Base-by-base conservation (phyloP, 1,139 yeast species). In the Kluyveromyces marxianus region DNA sequence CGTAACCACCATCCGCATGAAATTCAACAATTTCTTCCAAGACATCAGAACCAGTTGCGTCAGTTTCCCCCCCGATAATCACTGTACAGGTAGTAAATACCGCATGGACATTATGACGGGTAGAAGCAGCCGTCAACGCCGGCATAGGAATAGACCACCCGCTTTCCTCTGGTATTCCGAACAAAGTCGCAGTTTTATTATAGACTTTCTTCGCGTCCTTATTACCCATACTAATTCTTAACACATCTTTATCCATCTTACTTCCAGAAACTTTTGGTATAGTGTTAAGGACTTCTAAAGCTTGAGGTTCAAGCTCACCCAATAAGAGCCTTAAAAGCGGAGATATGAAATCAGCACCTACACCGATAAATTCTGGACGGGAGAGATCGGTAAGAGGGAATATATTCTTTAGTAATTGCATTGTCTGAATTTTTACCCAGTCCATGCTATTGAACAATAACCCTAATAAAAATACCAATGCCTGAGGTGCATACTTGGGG, bases 131-230 rank as follows among this genome's bases (percentile, higher is more conserved):
- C 0, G 95, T 83, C 33, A 86, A 79, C 0, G 90, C 86, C 0
- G 97, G 96, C 92, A 86, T 84, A 2, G 97, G 95, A 42, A 94
- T 81, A 0, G 97, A 83, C 99, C 99, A 94, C 1, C 99, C 99
- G 60, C 83, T 81, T n/a, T 87, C 96, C 50, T 89, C 96, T 0
- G 98, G 98, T 25, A 90, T 82, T 14, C 98, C 98, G 70, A 89
- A 94, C 46, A 92, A 69, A 0, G 97, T 88, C 0, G 95, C 92
- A 1, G 95, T 83, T 54, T 79, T 81, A 54, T 86, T 96, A 58
- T 83, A 85, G 55, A 87, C 95, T 52, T 84, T 86, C 56, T 83
- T 78, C 57, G 84, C 72, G 2, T 87, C 77, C 21, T 83, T 71
- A 55, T 86, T 88, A 8, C 97, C 97, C 58, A 92, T 75, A 57